These are phyloP conservation scores for Tilletia walkeri DNA, from an alignment of 1,284 basidiomycete genomes.

Conservation along the genomic window DNA sequence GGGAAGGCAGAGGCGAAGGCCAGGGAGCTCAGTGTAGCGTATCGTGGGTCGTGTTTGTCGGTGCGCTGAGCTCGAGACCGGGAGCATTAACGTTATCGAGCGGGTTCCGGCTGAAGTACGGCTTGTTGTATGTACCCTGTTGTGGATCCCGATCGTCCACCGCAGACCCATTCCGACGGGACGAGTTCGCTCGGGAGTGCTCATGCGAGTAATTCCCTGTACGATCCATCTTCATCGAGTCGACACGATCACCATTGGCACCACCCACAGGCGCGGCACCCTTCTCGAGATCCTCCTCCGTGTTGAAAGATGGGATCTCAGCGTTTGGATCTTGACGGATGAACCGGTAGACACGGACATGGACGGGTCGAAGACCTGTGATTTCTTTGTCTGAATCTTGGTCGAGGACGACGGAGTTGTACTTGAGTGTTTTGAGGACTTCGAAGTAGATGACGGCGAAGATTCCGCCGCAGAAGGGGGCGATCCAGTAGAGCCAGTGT, in stretches of 20 bases:
- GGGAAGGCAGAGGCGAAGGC: too few species aligned
- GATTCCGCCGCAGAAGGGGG: slow-evolving; percentile 24
- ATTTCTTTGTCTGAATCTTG: slow-evolving; percentile 25
- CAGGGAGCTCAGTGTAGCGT: too few species aligned
- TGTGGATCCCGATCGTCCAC: background rate
- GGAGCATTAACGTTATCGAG: background rate
- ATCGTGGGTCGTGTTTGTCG: too few species aligned
- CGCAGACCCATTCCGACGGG: background rate
- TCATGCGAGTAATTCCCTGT: background rate
- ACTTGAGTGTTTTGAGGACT: slow-evolving; percentile 19
- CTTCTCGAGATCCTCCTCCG: slow-evolving; percentile 10
- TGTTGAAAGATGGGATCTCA: slow-evolving; percentile 21
- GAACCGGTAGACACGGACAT: slow-evolving; percentile 30
- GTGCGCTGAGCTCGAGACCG: background rate
- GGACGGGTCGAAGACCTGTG: slow-evolving; percentile 33
- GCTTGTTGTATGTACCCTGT: background rate
- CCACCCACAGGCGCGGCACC: background rate
- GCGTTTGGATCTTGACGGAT: slow-evolving; percentile 29
- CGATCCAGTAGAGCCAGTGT: slow-evolving; percentile 31
- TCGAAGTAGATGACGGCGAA: slow-evolving; percentile 18
- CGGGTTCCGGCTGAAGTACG: background rate
- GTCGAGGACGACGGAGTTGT: slow-evolving; percentile 18
- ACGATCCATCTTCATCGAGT: background rate
- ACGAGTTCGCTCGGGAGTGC: background rate
- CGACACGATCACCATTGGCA: background rate